These are phyloP conservation scores for Fonsecaea nubica DNA, from an alignment of 2,329 filamentous ascomycete genomes.

Conservation along the genomic window DNA sequence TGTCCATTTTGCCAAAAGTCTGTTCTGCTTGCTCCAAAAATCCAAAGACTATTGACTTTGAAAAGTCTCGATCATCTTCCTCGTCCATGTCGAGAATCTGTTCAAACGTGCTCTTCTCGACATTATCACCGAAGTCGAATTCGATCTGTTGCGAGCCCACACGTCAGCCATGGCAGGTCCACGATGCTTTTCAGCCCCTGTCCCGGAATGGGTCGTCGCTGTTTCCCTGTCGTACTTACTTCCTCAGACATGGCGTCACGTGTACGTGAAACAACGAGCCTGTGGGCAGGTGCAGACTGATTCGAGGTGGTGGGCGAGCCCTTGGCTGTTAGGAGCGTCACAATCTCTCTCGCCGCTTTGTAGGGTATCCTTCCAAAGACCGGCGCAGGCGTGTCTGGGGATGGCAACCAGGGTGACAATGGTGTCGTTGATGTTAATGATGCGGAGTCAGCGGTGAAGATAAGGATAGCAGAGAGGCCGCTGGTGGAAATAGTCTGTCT, in stretches of 20 bases:
- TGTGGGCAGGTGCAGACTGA: constrained; percentile 1
- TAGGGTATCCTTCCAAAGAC: constrained; percentile 1
- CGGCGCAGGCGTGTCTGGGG: constrained; percentile 7
- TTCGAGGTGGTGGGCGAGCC: background rate
- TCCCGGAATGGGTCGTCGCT: background rate
- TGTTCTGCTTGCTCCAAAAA: constrained; percentile 91
- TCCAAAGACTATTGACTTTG: constrained; percentile 82
- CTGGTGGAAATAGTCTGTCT: constrained; percentile 12
- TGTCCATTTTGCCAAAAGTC: constrained; percentile 86
- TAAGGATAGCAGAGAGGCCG: constrained; percentile 5
- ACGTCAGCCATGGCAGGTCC: background rate
- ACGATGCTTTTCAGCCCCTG: background rate
- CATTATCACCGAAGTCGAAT: constrained; percentile 72
- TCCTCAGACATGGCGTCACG: constrained; percentile 29
- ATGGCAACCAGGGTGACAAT: constrained; percentile 5
- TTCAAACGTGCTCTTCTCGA: constrained; percentile 82
- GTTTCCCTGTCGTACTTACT: constrained; percentile 22
- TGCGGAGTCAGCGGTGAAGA: background rate
- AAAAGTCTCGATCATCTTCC: constrained; percentile 84
- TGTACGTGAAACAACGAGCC: background rate
- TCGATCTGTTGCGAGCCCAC: constrained; percentile 23
- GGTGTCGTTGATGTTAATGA: background rate
- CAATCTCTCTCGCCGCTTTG: background rate
- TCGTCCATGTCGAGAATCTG: constrained; percentile 99
- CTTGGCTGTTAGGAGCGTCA: background rate